These are phyloP conservation scores for Acanthamoeba divionensis DNA, from an alignment of 208 protist species.

Conservation along the genomic window DNA sequence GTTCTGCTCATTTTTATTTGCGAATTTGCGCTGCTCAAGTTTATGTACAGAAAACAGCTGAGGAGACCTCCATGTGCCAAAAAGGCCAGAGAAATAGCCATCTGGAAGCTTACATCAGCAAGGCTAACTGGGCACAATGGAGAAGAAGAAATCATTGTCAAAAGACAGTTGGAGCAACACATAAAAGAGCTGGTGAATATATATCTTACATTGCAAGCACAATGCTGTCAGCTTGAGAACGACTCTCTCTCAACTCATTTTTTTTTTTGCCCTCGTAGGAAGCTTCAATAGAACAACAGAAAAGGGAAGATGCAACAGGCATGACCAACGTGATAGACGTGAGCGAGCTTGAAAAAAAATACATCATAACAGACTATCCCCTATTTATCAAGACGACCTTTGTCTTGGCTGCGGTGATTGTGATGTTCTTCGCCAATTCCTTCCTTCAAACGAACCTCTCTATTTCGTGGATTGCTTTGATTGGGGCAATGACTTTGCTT, in stretches of 20 bases:
- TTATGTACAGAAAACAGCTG: conserved; percentile 6
- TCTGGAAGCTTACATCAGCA: conserved; percentile 48
- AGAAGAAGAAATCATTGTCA: background rate
- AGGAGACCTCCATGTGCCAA: background rate
- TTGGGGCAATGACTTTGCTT: conserved; percentile 58
- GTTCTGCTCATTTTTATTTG: background rate
- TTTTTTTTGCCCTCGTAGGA: background rate
- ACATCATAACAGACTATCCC: conserved; percentile 47
- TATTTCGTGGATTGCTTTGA: conserved; percentile 67
- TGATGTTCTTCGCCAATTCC: conserved; percentile 67
- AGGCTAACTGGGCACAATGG: conserved; percentile 4
- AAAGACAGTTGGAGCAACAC: background rate
- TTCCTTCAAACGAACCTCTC: conserved; percentile 41
- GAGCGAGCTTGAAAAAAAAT: conserved; percentile 56
- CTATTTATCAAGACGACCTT: conserved; percentile 55
- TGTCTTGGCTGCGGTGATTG: conserved; percentile 60
- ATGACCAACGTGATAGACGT: conserved; percentile 22
- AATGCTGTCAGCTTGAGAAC: background rate
- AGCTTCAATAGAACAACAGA: background rate
- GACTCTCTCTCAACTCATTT: background rate
- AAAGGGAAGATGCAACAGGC: background rate
- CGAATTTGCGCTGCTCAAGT: background rate
- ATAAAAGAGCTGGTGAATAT: background rate
- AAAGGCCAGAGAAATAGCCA: conserved; percentile 26
- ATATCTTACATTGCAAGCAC: background rate